These are phyloP conservation scores for Hericium alpestre DNA, from an alignment of 768 basidiomycete genomes.

Conservation along the genomic window DNA sequence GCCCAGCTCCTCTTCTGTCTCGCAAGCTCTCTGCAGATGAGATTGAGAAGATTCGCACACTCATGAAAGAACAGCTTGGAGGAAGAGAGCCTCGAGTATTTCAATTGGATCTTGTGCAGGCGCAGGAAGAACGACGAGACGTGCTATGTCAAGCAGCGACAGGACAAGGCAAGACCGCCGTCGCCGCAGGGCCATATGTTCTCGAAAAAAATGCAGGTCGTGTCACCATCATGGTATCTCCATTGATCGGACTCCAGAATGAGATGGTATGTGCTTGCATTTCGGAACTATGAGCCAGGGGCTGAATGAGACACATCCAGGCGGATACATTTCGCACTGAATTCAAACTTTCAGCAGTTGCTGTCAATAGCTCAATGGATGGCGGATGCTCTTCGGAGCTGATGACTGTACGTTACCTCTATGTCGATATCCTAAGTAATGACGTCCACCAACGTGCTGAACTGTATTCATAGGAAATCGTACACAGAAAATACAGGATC, in stretches of 20 bases:
- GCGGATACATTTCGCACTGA: constrained; percentile 22
- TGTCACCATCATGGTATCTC: constrained; percentile 28
- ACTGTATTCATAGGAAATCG: constrained; percentile 4
- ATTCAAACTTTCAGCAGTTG: constrained; percentile 20
- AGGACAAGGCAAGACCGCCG: constrained; percentile 27
- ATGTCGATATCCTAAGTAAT: too few relatives aligned
- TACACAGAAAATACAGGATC: constrained; percentile 14
- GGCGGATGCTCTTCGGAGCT: constrained; percentile 19
- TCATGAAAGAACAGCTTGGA: constrained; percentile 15
- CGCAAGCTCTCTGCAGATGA: constrained; percentile 1
- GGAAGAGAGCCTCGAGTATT: constrained; percentile 13
- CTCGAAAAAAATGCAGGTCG: constrained; percentile 17
- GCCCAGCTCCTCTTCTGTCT: not conserved
- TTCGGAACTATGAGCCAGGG: too few relatives aligned
- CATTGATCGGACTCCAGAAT: constrained; percentile 28
- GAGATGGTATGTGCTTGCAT: constrained; percentile 28
- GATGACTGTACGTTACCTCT: constrained; percentile 21
- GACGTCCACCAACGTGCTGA: too few relatives aligned
- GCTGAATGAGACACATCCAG: constrained; percentile 5
- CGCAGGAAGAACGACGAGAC: constrained; percentile 22
- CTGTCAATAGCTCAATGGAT: constrained; percentile 22
- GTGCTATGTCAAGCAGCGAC: constrained; percentile 27
- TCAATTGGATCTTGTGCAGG: constrained; percentile 21
- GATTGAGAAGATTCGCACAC: constrained; percentile 4
- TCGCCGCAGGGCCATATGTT: constrained; percentile 29